Percentiles rank a stretch among this genome's conserved stretches.
Evolutionary conservation across 257 asterid species (phyloP).

Genomic region (Nicotiana obtusifolia): DNA sequence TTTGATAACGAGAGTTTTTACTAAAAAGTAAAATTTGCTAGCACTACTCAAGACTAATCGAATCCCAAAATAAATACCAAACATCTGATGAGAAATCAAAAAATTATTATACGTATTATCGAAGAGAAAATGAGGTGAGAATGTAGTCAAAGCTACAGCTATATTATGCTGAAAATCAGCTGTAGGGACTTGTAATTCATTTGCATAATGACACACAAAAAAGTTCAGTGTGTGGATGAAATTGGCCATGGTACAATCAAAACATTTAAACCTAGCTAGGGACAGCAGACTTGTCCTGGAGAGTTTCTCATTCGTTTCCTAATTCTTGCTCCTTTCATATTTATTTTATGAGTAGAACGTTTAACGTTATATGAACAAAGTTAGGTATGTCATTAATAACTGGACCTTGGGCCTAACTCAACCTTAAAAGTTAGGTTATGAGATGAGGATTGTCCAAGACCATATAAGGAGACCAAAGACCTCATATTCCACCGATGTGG

Average conservation of each 20-base stretch:
- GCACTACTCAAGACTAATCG: no score
- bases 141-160: background rate
- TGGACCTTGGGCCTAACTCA: no score
- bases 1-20: no score
- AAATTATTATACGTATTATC: background rate
- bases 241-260: background rate
- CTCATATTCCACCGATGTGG: no score
- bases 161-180: background rate
- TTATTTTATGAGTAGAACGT: background rate
- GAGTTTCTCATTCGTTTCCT: background rate
- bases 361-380: background rate
- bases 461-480: no score
- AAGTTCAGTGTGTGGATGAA: background rate
- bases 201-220: background rate
- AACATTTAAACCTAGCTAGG: background rate
- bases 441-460: no score
- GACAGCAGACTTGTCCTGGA: background rate
- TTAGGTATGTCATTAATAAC: background rate
- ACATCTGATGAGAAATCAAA: no score
- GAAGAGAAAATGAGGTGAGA: background rate
- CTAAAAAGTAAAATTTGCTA: no score
- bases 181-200: background rate
- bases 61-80: no score
- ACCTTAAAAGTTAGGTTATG: no score
- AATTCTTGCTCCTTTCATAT: background rate